A percentile compares a stretch with the other conserved stretches of the same genome.
Evolutionary conservation across 225 moss, liverwort and hornwort species (phyloP).

Genomic region (Polytrichum formosum): DNA sequence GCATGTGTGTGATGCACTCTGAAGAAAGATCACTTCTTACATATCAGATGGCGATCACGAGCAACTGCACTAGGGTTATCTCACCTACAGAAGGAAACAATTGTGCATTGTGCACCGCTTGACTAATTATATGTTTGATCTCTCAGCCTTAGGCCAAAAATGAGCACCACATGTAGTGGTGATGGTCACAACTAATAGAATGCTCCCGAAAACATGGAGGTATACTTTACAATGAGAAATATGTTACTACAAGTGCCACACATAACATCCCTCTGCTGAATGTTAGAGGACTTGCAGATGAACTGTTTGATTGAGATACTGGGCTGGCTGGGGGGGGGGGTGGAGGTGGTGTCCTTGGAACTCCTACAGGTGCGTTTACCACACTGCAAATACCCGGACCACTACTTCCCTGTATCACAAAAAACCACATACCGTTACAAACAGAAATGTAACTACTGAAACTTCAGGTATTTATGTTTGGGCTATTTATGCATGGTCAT

Average conservation of each 20-base stretch:
- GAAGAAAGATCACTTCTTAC: background rate
- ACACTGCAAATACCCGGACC: slow-evolving; percentile 48
- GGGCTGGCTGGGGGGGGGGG: slow-evolving; percentile 24
- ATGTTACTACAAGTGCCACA: slow-evolving; percentile 2
- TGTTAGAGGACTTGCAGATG: slow-evolving; percentile 19
- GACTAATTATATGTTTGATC: background rate
- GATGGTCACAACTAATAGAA: background rate
- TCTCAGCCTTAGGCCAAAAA: background rate
- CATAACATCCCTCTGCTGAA: slow-evolving; percentile 16
- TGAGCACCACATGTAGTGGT: background rate
- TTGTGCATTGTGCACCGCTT: background rate
- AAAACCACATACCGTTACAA: slow-evolving; percentile 1
- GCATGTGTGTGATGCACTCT: background rate
- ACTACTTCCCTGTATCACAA: slow-evolving; percentile 42
- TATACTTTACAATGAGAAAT: background rate
- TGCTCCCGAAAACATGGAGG: background rate
- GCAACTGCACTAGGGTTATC: background rate
- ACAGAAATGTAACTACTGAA: background rate
- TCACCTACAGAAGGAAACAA: background rate
- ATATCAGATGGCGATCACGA: background rate
- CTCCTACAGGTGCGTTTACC: slow-evolving; percentile 30
- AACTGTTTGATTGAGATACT: slow-evolving; percentile 4
- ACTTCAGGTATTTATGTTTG: background rate
- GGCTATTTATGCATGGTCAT: too few species aligned
- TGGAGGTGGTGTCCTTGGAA: slow-evolving; percentile 37